Evolutionary conservation across 352 stramenopile species (phyloP).

Genomic region (Pythium apleroticum): DNA sequence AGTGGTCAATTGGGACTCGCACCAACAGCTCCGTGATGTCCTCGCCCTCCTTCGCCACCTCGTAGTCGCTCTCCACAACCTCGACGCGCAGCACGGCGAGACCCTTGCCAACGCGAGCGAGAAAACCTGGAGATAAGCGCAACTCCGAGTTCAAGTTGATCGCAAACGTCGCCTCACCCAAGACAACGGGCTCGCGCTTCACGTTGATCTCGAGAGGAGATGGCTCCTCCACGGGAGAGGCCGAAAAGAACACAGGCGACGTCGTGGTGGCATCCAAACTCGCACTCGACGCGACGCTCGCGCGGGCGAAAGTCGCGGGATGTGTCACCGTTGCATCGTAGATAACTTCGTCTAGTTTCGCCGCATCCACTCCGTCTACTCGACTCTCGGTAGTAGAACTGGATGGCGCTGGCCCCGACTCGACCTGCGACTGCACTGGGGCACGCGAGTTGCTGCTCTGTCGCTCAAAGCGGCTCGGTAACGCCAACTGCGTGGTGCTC

Average conservation of each 20-base stretch:
- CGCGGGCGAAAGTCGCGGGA: constrained; percentile 17
- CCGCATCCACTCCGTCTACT: not conserved
- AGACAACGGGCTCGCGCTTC: constrained; percentile 23
- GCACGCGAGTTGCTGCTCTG: constrained; percentile 7
- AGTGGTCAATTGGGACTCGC: not conserved
- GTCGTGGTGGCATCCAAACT: not conserved
- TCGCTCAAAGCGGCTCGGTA: constrained; percentile 12
- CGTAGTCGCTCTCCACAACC: constrained; percentile 30
- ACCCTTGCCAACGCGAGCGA: constrained; percentile 74
- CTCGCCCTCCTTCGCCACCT: not conserved
- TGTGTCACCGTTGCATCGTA: constrained; percentile 8
- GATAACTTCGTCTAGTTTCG: not conserved
- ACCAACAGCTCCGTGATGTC: constrained; percentile 16
- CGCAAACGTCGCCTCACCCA: constrained; percentile 62
- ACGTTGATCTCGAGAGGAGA: not conserved
- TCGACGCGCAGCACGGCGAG: constrained; percentile 70
- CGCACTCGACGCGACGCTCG: not conserved
- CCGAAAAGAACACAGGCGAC: constrained; percentile 12
- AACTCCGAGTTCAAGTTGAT: constrained; percentile 86
- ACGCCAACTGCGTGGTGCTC: constrained; percentile 2
- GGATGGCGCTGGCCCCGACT: not conserved
- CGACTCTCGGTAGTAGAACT: not conserved
- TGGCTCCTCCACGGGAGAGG: not conserved
- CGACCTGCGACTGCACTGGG: not conserved
- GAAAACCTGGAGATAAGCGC: constrained; percentile 67